These are phyloP conservation scores for Schizophyllum commune DNA, from an alignment of 1,284 basidiomycete genomes.

Conservation along the genomic window DNA sequence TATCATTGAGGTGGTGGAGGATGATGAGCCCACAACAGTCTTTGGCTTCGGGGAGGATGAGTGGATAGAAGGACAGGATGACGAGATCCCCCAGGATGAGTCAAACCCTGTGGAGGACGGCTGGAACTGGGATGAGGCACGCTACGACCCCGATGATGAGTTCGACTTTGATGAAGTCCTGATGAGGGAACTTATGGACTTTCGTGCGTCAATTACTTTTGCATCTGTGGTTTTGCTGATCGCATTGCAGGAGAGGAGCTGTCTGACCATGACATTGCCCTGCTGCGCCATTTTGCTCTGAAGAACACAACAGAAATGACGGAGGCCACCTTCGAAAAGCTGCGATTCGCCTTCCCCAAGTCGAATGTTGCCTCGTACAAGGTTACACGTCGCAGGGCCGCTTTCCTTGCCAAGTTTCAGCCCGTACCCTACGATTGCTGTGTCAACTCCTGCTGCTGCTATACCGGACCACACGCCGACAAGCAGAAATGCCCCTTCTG, in stretches of 20 bases:
- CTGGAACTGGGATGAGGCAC: no score
- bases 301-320: conserved; percentile 11
- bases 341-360: conserved; percentile 8
- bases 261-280: not conserved
- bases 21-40: no score
- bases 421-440: conserved; percentile 9
- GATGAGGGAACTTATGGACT: no score
- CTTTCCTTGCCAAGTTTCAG: conserved; percentile 1
- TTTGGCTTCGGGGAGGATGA: no score
- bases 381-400: conserved; percentile 4
- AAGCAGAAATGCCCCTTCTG: conserved; percentile 25
- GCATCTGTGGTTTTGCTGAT: no score
- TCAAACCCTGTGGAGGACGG: no score
- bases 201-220: not conserved
- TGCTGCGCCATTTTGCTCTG: conserved; percentile 8
- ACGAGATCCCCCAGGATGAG: no score
- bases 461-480: conserved; percentile 18
- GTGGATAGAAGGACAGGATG: no score
- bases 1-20: no score
- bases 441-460: conserved; percentile 24
- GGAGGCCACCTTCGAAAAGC: conserved; percentile 8
- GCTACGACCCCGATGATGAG: no score
- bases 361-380: conserved; percentile 3
- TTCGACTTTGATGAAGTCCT: no score
- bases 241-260: conserved; percentile 3